A percentile compares a stretch with the other conserved stretches of the same genome.
Conservation (phyloP, 225 moss, liverwort and hornwort species). For the Straminergon stramineum region DNA sequence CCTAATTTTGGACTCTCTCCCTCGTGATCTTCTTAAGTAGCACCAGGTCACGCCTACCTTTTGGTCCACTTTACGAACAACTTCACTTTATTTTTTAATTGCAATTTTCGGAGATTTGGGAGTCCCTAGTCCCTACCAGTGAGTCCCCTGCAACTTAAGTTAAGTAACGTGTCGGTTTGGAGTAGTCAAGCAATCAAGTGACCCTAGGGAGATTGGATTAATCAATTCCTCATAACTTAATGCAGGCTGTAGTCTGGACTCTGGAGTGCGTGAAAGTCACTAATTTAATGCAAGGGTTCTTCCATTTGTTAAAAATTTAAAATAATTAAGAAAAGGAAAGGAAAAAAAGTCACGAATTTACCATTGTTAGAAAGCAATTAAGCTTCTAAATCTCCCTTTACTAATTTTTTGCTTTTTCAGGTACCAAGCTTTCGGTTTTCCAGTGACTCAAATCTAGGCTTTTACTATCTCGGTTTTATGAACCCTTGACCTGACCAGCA, state of each 20-base stretch:
- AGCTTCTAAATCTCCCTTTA: not conserved
- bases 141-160: not conserved
- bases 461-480: not conserved
- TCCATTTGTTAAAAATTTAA: no score
- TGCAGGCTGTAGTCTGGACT: not conserved
- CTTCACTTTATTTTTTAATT: not conserved
- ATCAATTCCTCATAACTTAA: not conserved
- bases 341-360: not conserved
- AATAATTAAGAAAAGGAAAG: no score
- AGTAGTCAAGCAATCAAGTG: not conserved
- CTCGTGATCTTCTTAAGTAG: no score
- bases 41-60: not conserved
- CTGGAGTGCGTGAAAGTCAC: conserved; percentile 1
- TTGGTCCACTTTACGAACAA: not conserved
- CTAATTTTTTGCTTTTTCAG: not conserved
- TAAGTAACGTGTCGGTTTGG: not conserved
- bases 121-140: not conserved
- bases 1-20: not conserved
- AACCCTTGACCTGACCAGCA: not conserved
- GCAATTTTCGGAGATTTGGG: not conserved
- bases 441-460: conserved; percentile 1
- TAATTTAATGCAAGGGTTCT: not conserved
- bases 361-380: conserved; percentile 5
- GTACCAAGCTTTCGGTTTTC: not conserved
- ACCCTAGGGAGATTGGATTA: not conserved